Conservation (phyloP, 1,139 yeast species). For the Suzukiozyma palmioleophila region DNA sequence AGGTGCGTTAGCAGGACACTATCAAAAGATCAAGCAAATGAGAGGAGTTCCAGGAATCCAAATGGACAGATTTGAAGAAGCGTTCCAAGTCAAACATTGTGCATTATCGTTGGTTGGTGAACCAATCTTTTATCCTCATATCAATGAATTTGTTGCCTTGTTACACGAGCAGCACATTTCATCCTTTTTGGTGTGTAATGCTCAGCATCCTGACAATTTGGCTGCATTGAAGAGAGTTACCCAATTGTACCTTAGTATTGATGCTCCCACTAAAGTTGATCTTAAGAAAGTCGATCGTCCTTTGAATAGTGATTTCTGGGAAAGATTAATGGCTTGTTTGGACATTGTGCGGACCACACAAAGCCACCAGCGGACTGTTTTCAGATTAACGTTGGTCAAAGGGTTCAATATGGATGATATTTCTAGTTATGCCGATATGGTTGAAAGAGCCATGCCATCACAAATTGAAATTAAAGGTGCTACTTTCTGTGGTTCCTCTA, state of each 20-base stretch:
- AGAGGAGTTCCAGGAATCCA: constrained; percentile 94
- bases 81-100: constrained; percentile 84
- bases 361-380: constrained; percentile 82
- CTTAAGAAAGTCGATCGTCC: constrained; percentile 86
- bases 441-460: constrained; percentile 76
- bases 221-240: constrained; percentile 70
- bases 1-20: constrained; percentile 87
- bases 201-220: constrained; percentile 89
- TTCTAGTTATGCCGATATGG: constrained; percentile 85
- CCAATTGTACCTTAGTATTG: constrained; percentile 87
- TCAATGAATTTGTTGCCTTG: constrained; percentile 77
- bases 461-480: constrained; percentile 94
- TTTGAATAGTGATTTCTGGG: constrained; percentile 89
- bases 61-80: constrained; percentile 85
- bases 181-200: constrained; percentile 88
- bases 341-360: constrained; percentile 73
- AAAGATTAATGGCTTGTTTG: constrained; percentile 72
- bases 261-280: constrained; percentile 80
- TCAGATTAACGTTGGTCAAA: constrained; percentile 84
- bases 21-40: constrained; percentile 88
- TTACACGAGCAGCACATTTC: constrained; percentile 76
- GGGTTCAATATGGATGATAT: constrained; percentile 87
- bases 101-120: constrained; percentile 92
- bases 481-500: constrained; percentile 84
- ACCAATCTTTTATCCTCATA: constrained; percentile 89